Evolutionary conservation across 192 early-diverging fungal species (phyloP).

Genomic region (Rhizoclosmatium globosum): DNA sequence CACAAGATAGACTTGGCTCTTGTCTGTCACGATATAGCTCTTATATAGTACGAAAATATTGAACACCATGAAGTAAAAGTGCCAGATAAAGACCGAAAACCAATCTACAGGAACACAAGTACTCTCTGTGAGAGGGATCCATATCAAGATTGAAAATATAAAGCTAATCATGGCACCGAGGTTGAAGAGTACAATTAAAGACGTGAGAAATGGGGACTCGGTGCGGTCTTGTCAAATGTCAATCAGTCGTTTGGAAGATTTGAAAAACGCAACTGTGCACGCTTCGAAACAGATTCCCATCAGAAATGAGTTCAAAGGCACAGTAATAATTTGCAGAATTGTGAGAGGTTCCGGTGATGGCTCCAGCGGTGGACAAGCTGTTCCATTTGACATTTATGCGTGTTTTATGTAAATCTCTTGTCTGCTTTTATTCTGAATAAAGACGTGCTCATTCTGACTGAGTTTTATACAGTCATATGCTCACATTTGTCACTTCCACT

Average conservation of each 20-base stretch:
- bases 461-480: too few species aligned
- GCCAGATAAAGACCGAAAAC: not conserved
- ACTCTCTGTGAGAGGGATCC: not conserved
- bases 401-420: not conserved
- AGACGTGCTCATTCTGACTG: not conserved
- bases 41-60: slow-evolving; percentile 8
- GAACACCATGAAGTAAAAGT: not conserved
- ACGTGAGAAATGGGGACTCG: not conserved
- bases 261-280: not conserved
- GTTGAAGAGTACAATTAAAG: not conserved
- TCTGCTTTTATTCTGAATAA: not conserved
- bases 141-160: not conserved
- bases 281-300: slow-evolving; percentile 15
- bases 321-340: not conserved
- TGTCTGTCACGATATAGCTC: not conserved
- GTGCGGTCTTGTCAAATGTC: not conserved
- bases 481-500: not conserved
- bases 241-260: not conserved
- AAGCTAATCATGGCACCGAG: not conserved
- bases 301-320: not conserved
- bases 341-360: not conserved
- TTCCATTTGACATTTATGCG: not conserved
- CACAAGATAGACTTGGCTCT: not conserved
- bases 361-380: not conserved
- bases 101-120: not conserved